phyloP scores from a whole-genome alignment of 139 green algal genomes.

The Volvox africanus region DNA sequence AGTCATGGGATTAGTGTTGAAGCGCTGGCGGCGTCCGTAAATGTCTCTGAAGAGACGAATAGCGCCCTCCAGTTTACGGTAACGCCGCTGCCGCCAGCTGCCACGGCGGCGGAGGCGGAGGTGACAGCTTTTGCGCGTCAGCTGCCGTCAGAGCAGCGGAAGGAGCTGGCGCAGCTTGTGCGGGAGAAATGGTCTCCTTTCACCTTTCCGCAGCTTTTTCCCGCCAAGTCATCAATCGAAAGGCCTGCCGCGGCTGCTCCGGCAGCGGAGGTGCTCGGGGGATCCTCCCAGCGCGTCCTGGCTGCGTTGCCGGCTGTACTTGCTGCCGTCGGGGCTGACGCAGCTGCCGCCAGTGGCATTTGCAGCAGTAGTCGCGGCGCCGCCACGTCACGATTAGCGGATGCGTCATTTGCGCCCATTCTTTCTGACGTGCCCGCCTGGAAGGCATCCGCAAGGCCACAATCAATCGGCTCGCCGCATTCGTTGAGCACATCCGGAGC shows the following conservation, averaged over 20 bases:
- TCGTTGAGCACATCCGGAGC: background rate
- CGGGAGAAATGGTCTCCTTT: slow-evolving; percentile 45
- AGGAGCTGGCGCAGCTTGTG: slow-evolving; percentile 28
- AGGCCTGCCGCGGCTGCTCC: background rate
- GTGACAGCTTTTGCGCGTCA: slow-evolving; percentile 26
- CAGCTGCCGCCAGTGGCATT: background rate
- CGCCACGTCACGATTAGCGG: background rate
- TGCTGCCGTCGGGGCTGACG: background rate
- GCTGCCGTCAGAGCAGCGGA: slow-evolving; percentile 3
- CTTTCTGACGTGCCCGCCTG: background rate
- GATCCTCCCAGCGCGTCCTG: background rate
- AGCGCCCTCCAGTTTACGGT: background rate
- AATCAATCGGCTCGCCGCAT: background rate
- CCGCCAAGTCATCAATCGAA: background rate
- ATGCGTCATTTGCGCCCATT: background rate
- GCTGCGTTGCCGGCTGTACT: background rate
- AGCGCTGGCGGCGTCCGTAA: too few species aligned
- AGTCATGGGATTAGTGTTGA: too few species aligned
- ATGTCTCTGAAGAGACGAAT: too few species aligned
- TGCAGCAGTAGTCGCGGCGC: background rate
- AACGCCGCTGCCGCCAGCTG: background rate
- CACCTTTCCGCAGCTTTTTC: background rate
- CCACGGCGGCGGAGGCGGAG: slow-evolving; percentile 19
- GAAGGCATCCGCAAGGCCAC: background rate
- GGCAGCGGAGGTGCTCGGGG: background rate